Base-by-base conservation (phyloP, 495 filamentous ascomycete genomes). In the Bathelium albidoporum region DNA sequence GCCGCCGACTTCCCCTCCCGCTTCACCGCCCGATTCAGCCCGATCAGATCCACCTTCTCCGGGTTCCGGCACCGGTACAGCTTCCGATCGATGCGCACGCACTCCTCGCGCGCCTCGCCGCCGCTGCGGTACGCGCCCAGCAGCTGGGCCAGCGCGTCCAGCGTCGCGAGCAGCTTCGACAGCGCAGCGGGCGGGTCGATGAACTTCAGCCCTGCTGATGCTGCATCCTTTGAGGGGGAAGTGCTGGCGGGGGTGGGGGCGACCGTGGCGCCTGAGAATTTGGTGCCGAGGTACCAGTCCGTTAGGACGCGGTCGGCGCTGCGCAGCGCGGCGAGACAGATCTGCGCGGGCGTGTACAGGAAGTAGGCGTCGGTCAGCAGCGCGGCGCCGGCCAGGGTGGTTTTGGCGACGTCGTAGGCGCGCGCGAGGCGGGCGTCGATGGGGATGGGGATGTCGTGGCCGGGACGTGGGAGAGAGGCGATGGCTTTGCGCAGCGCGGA, bases 291-390 rank as follows among this genome's bases (percentile, higher is more conserved):
- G 70, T 95, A 88, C 65, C 87, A 86, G 66, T 83, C 76, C 1
- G 85, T 82, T 16, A 97, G 77, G 4, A 83, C 86, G 41, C 79
- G 76, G 70, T 98, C 94, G 0, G 85, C 88, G 61, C 92, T 76
- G 16, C 85, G 77, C 31, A 97, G 76, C 0, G 91, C 85, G 0
- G 90, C 85, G 22, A 96, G 80, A 86, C 90, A 91, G 72, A 97
- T 94, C 73, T 98, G 94, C 16, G 88, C 87, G 0, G 94, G 95
- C 2, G 95, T 95, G 75, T 89, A 97, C 70, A 96, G 86, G 78
- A 97, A 96, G 76, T 97, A 97, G 24, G 82, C 91, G 70, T 98
- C 94, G 29, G 93, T 93, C 66, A 96, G 81, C 45, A 94, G 77
- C 1, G 91, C 89, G 58, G 88, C 86, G 49, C 83, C 85, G 65